Conservation (phyloP, 2,329 filamentous ascomycete species). For the Onygena corvina region DNA sequence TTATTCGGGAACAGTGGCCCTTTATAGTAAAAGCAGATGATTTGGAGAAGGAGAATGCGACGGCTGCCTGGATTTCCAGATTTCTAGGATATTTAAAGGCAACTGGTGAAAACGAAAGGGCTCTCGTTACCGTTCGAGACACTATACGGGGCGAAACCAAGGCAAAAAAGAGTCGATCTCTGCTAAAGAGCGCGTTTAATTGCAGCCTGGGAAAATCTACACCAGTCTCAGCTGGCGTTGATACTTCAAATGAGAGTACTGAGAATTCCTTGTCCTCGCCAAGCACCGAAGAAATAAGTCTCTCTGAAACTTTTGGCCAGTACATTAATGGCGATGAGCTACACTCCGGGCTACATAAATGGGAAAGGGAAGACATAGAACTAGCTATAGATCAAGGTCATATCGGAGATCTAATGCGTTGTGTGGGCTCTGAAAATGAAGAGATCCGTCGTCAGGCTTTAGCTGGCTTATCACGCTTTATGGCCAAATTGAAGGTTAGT, state of each 20-base stretch:
- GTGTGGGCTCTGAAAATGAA: slow-evolving; percentile 61
- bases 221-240: slow-evolving; percentile 12
- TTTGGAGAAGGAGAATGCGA: slow-evolving; percentile 32
- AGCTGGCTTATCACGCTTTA: slow-evolving; percentile 30
- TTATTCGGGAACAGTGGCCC: slow-evolving; percentile 64
- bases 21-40: slow-evolving; percentile 49
- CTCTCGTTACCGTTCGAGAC: slow-evolving; percentile 38
- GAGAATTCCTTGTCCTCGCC: background rate
- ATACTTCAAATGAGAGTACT: slow-evolving; percentile 8
- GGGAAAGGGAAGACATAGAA: slow-evolving; percentile 65
- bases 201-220: slow-evolving; percentile 16
- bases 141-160: slow-evolving; percentile 33
- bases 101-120: slow-evolving; percentile 40
- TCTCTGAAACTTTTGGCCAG: slow-evolving; percentile 43
- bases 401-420: slow-evolving; percentile 55
- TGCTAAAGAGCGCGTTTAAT: slow-evolving; percentile 30
- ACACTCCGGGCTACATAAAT: slow-evolving; percentile 43
- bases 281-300: slow-evolving; percentile 16
- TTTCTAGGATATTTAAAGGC: slow-evolving; percentile 45
- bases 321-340: slow-evolving; percentile 36
- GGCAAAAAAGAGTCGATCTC: slow-evolving; percentile 25
- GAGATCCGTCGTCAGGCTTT: slow-evolving; percentile 67
- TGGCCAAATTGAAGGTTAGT: slow-evolving; percentile 38
- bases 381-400: slow-evolving; percentile 69
- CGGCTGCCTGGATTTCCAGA: slow-evolving; percentile 48